These are phyloP conservation scores for Microdochium trichocladiopsis DNA, from an alignment of 2,329 filamentous ascomycete genomes.

Conservation along the genomic window DNA sequence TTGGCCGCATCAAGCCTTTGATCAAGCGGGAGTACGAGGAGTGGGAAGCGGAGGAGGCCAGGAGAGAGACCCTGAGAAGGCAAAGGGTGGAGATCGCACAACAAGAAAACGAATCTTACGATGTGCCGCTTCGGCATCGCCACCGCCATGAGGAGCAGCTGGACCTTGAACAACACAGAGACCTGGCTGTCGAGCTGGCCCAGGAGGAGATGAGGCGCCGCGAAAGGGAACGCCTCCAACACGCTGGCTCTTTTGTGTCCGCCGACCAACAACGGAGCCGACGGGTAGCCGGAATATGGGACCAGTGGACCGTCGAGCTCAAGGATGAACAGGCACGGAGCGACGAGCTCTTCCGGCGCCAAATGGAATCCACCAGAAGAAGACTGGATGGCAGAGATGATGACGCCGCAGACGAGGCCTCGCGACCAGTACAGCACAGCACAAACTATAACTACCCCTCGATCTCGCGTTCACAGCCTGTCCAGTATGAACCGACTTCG, in stretches of 20 bases:
- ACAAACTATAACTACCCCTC: slow-evolving; percentile 48
- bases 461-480: slow-evolving; percentile 42
- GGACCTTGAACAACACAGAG: slow-evolving; percentile 63
- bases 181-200: slow-evolving; percentile 71
- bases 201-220: slow-evolving; percentile 64
- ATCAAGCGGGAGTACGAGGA: slow-evolving; percentile 66
- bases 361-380: slow-evolving; percentile 47
- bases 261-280: slow-evolving; percentile 50
- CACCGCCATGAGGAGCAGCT: slow-evolving; percentile 35
- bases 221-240: slow-evolving; percentile 53
- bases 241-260: slow-evolving; percentile 44
- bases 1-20: slow-evolving; percentile 74
- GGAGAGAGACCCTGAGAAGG: slow-evolving; percentile 16
- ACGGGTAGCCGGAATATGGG: slow-evolving; percentile 36
- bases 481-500: slow-evolving; percentile 29
- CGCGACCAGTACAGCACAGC: slow-evolving; percentile 4
- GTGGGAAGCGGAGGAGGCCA: slow-evolving; percentile 51
- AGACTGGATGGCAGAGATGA: slow-evolving; percentile 27
- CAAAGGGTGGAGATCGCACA: slow-evolving; percentile 1
- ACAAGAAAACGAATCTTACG: background rate
- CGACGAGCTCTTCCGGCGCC: slow-evolving; percentile 36
- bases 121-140: slow-evolving; percentile 4
- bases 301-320: slow-evolving; percentile 29
- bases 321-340: slow-evolving; percentile 21
- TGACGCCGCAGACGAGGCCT: slow-evolving; percentile 11